These are phyloP conservation scores for Verticillium tricorpus DNA, from an alignment of 2,329 filamentous ascomycete genomes.

Conservation along the genomic window DNA sequence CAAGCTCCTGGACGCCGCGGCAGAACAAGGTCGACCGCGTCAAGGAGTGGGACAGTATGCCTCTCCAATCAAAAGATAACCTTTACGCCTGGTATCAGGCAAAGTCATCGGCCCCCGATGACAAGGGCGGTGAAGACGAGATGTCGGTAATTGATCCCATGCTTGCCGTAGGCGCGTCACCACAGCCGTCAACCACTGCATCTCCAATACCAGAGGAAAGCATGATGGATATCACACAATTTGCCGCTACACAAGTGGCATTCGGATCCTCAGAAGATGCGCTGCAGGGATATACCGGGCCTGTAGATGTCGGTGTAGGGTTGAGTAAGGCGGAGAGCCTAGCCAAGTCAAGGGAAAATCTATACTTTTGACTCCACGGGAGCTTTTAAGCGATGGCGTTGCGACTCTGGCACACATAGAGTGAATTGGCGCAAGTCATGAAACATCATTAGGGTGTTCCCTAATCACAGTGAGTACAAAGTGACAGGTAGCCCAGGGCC, in stretches of 20 bases:
- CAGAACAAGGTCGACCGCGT: constrained; percentile 21
- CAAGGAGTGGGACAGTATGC: constrained; percentile 22
- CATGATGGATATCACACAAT: neutral
- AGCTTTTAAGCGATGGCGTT: too few relatives aligned
- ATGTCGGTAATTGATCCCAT: constrained; percentile 3
- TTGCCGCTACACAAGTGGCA: neutral
- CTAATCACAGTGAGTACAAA: too few relatives aligned
- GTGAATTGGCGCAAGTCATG: too few relatives aligned
- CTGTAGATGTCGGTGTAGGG: neutral
- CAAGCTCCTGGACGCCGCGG: constrained; percentile 6
- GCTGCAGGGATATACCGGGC: neutral
- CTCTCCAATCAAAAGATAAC: constrained; percentile 12
- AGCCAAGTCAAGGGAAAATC: constrained; percentile 8
- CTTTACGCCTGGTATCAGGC: constrained; percentile 17
- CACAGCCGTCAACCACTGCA: neutral
- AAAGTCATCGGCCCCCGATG: neutral
- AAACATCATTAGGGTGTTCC: too few relatives aligned
- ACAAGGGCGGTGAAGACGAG: neutral
- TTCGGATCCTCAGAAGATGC: neutral
- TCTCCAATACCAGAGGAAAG: neutral
- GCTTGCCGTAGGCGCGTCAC: neutral
- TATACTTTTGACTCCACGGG: constrained; percentile 4
- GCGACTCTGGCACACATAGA: too few relatives aligned
- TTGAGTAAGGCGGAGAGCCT: constrained; percentile 7
- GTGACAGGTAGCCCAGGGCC: too few relatives aligned